Percentiles rank a stretch among this genome's conserved stretches.
Conservation (phyloP, 2,329 filamentous ascomycete genomes). For the Pseudogymnoascus sp. region DNA sequence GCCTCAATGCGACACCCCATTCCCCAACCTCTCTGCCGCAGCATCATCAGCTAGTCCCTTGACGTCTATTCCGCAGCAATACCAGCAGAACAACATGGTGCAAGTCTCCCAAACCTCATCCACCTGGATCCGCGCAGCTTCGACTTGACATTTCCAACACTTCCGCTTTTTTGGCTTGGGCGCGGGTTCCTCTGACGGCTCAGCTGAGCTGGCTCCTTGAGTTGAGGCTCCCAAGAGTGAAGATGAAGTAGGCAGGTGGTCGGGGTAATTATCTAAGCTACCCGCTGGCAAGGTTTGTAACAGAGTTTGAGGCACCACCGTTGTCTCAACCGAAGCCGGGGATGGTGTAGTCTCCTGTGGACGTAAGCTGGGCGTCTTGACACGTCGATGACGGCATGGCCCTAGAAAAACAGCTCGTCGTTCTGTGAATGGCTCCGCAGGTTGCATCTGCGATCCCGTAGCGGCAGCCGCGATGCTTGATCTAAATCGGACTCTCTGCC, state of each 20-base stretch:
- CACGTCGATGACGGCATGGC: background rate
- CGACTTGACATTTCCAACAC: slow-evolving; percentile 7
- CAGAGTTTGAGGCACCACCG: background rate
- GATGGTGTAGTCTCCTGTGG: background rate
- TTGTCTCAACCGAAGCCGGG: background rate
- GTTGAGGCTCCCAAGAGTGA: background rate
- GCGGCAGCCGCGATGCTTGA: background rate
- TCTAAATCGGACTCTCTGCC: slow-evolving; percentile 4
- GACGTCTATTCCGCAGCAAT: slow-evolving; percentile 1
- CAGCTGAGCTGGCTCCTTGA: background rate
- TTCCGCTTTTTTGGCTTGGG: background rate
- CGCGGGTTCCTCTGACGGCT: background rate
- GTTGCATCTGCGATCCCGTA: background rate
- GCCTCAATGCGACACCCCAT: background rate
- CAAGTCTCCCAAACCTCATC: slow-evolving; percentile 1
- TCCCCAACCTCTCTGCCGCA: background rate
- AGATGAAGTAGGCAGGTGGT: background rate
- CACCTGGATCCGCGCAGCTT: background rate
- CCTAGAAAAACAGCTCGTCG: background rate
- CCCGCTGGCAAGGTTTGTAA: background rate
- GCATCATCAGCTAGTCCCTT: background rate
- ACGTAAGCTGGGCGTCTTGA: background rate
- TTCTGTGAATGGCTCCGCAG: background rate
- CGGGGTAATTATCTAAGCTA: background rate
- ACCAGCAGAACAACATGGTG: background rate